Evolutionary conservation across 2,329 filamentous ascomycete genomes (phyloP), one percentile per base, ranked within the genome.

Genomic region (Didymella lethalis): DNA sequence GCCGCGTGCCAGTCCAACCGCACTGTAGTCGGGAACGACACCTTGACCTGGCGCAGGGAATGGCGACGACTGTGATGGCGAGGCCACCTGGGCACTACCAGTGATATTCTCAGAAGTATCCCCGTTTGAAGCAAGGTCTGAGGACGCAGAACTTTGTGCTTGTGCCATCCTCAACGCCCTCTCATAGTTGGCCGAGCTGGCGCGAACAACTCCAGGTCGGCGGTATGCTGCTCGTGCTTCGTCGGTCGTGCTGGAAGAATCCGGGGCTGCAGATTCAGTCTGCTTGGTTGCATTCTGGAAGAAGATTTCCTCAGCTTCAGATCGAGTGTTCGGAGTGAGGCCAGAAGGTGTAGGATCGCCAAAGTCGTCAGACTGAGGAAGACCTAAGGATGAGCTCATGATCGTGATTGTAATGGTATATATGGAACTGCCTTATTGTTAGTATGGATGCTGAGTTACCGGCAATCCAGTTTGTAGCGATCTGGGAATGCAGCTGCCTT

Each of bases 261-360:
- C 71, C 3, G 75, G 75, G 3, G 74, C 75, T 34, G 75, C 75
- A 10, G 73, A 72, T 43, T 77, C 75, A 23, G 75, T 77, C 58
- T 76, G 74, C 11, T 65, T 54, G 29, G 48, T 52, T 20, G 62
- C 70, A 64, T 77, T 77, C 29, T 64, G 62, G 1, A 65, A 65
- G 44, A 77, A 68, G 25, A 69, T 71, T n/a, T 65, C 69, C 64
- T 77, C 75, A 20, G 70, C 75, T 68, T 76, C 69, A 12, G 69
- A 70, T 20, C 75, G 73, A 16, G 74, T 75, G 31, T 67, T 73
- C 23, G 75, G 75, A 14, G 75, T 76, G 2, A 77, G 68, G 34
- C 70, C 72, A 7, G 75, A 75, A 5, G 75, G 74, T 1, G 73
- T 75, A 14, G 62, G 61, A 32, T 67, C 50, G 36, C 55, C 64